Evolutionary conservation across 768 basidiomycete species (phyloP), one percentile per base, ranked within the genome.

Genomic region (Scleroderma bovista): DNA sequence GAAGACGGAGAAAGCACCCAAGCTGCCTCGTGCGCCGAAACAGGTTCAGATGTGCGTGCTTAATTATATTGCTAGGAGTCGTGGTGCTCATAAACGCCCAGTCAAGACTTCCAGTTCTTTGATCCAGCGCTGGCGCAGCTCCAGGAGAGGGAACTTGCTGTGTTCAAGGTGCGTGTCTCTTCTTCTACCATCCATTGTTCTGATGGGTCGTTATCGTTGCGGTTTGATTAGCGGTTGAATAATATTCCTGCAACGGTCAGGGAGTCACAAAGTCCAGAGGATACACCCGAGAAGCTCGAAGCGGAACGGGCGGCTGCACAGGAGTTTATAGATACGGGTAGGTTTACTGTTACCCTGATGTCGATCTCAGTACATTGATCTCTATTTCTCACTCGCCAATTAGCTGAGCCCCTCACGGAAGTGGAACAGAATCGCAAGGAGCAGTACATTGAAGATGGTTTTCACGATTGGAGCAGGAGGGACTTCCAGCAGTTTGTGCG

Each of bases 31-130:
- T 16, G 87, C 90, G 3, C 93, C 93, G 5, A 94, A 94, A 64
- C 92, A 93, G 67, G 79, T 93, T 49, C 72, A 79, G 9, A 80
- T 91, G 91, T 91, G 48, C 51, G 87, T 74, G 39, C 33, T 24
- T 49, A 34, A 1, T 7, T 15, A 31, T 2, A n/a, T 33, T 51
- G 8, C 51, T 34, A n/a, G 11, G 29, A 15, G 29, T n/a, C 9
- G 22, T 33, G 17, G 3, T n/a, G n/a, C n/a, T n/a, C n/a, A n/a
- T n/a, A n/a, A n/a, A n/a, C n/a, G 17, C 48, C 22, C 59, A 93
- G 90, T 55, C 87, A 93, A 68, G 95, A 96, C 66, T 95, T 93
- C 77, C 95, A 99, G 62, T 98, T 99, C 76, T 97, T 90, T 72
- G 88, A 93, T 7, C 79, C 83, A 0, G 76, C 84, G 46, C 68